These are phyloP conservation scores for Zanthoxylum bungeanum DNA, from an alignment of 345 rosid genomes.

Conservation along the genomic window DNA sequence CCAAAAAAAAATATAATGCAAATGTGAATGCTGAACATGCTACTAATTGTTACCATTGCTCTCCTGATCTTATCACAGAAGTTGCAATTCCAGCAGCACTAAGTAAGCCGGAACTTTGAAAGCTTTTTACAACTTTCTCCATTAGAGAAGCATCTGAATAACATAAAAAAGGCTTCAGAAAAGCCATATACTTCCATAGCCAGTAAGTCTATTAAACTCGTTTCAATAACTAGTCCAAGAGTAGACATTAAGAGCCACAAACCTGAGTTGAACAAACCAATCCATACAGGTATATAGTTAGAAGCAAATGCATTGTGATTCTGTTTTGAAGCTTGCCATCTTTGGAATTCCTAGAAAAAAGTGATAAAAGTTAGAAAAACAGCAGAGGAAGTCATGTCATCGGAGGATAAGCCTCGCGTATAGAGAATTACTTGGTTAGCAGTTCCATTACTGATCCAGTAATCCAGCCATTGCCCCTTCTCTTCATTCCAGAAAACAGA, in stretches of 20 bases:
- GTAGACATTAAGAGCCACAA: constrained; percentile 13
- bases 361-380: neutral
- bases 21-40: neutral
- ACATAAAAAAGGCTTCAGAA: constrained; percentile 3
- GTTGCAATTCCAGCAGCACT: constrained; percentile 67
- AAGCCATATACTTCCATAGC: neutral
- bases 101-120: constrained; percentile 65
- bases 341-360: constrained; percentile 42
- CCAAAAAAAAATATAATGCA: neutral
- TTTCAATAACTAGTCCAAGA: neutral
- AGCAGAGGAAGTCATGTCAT: neutral
- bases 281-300: constrained; percentile 83
- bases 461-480: constrained; percentile 90
- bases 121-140: constrained; percentile 50
- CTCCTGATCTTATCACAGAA: constrained; percentile 59
- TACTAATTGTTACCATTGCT: constrained; percentile 62
- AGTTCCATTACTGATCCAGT: constrained; percentile 44
- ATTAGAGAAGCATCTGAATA: constrained; percentile 52
- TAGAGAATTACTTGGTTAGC: constrained; percentile 23
- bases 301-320: constrained; percentile 71
- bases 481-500: constrained; percentile 70
- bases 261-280: constrained; percentile 71
- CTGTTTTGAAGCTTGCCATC: constrained; percentile 58
- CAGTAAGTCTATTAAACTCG: neutral
- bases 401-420: neutral